phyloP scores from a whole-genome alignment of 441 rosid genomes.

The Erodium texanum region DNA sequence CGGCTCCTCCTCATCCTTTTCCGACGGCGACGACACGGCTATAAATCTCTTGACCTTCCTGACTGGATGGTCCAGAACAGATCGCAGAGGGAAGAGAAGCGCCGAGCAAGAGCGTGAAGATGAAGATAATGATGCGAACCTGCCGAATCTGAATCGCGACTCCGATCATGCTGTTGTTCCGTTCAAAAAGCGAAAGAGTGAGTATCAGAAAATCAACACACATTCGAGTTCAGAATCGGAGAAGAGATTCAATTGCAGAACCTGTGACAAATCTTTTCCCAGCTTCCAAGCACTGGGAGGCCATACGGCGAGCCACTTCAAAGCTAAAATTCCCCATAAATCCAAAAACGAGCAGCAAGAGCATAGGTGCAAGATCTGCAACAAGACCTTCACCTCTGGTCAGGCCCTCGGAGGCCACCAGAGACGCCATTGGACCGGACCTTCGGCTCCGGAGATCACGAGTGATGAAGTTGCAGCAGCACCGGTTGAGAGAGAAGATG shows the following conservation, averaged over 20 bases:
- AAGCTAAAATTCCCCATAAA: not conserved
- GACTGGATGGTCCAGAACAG: not conserved
- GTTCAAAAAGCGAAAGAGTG: not conserved
- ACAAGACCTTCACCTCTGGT: not conserved
- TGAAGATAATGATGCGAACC: not conserved
- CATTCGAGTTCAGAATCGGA: no score
- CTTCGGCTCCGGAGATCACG: not conserved
- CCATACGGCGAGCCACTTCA: not conserved
- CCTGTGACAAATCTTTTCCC: not conserved
- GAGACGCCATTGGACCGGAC: slow-evolving; percentile 1
- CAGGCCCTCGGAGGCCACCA: slow-evolving; percentile 4
- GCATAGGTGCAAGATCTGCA: not conserved
- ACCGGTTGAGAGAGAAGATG: no score
- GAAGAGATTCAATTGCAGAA: not conserved
- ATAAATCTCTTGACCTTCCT: not conserved
- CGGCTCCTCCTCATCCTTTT: not conserved
- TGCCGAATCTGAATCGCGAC: not conserved
- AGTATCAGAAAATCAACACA: not conserved
- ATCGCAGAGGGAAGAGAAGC: not conserved
- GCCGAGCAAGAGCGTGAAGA: not conserved
- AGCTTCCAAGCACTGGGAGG: slow-evolving; percentile 1
- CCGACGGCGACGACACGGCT: not conserved
- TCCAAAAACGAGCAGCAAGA: not conserved
- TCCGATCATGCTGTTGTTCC: not conserved
- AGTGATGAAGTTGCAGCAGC: not conserved